Percentiles rank a stretch among this genome's conserved stretches.
These are phyloP conservation scores for Solanum aculeatissimum DNA, from an alignment of 305 asterid genomes.

Conservation along the genomic window DNA sequence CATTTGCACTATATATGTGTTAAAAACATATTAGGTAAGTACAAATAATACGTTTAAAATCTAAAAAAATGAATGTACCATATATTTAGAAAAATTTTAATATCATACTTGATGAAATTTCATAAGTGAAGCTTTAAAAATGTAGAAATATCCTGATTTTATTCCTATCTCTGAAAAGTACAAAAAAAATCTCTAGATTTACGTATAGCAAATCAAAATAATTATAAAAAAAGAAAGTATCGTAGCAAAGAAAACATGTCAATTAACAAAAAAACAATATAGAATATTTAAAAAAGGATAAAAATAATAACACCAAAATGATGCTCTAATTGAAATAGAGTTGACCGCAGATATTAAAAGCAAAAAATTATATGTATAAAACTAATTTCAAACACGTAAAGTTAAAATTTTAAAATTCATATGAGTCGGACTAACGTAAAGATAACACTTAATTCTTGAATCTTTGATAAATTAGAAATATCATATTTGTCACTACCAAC, in stretches of 20 bases:
- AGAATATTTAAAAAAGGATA: background rate
- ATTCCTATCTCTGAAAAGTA: accelerated
- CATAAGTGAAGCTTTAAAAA: background rate
- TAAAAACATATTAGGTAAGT: background rate
- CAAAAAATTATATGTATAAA: background rate
- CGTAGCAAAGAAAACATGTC: too few relatives aligned
- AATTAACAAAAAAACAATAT: background rate
- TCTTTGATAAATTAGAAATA: background rate
- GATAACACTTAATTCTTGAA: slow-evolving; percentile 13
- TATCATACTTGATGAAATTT: background rate
- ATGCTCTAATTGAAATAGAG: background rate
- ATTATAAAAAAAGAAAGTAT: too few relatives aligned
- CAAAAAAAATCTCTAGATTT: background rate
- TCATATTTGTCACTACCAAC: background rate
- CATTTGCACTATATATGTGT: background rate
- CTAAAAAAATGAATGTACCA: background rate
- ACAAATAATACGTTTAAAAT: background rate
- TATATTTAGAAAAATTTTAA: background rate
- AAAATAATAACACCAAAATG: background rate
- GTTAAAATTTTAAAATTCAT: background rate
- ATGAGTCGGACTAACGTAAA: background rate
- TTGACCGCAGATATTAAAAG: background rate
- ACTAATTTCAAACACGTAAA: background rate
- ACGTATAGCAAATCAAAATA: background rate
- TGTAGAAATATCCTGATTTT: accelerated